Conservation (phyloP, 1,284 basidiomycete species). For the Cryptococcus deneoformans region DNA sequence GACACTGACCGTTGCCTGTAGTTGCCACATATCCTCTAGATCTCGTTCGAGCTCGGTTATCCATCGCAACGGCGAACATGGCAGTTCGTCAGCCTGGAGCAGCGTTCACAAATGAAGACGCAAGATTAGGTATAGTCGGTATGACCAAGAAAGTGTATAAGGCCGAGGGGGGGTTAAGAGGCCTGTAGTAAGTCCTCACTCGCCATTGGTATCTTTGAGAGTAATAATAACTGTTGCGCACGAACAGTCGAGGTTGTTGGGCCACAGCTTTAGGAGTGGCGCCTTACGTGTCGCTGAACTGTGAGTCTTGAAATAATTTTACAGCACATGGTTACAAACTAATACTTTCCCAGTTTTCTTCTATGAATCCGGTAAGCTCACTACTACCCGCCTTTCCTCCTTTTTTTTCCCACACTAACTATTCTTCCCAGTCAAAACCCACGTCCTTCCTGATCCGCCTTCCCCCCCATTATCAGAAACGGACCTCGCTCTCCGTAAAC, state of each 20-base stretch:
- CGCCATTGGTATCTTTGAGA: neutral
- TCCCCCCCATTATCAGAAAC: slow-evolving; percentile 15
- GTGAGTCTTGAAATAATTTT: no score
- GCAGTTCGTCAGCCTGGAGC: slow-evolving; percentile 35
- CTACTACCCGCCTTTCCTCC: no score
- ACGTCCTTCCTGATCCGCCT: slow-evolving; percentile 27
- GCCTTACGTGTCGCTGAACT: slow-evolving; percentile 62
- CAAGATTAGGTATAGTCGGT: slow-evolving; percentile 68
- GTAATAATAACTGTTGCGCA: slow-evolving; percentile 4
- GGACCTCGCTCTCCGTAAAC: slow-evolving; percentile 38
- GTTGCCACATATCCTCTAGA: slow-evolving; percentile 91
- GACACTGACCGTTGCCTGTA: slow-evolving; percentile 1
- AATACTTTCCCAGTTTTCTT: no score
- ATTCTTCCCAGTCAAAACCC: slow-evolving; percentile 22
- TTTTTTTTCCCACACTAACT: neutral
- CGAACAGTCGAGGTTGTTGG: slow-evolving; percentile 60
- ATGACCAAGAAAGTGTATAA: slow-evolving; percentile 85
- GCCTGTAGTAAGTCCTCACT: slow-evolving; percentile 63
- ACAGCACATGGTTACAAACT: no score
- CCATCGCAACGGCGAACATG: slow-evolving; percentile 71
- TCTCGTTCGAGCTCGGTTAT: slow-evolving; percentile 85
- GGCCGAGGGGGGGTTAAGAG: slow-evolving; percentile 66
- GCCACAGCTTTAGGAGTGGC: slow-evolving; percentile 90
- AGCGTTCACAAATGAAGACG: slow-evolving; percentile 38
- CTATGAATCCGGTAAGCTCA: no score